Base-by-base conservation (phyloP, 2,329 filamentous ascomycete genomes). In the Paecilomyces niveus region DNA sequence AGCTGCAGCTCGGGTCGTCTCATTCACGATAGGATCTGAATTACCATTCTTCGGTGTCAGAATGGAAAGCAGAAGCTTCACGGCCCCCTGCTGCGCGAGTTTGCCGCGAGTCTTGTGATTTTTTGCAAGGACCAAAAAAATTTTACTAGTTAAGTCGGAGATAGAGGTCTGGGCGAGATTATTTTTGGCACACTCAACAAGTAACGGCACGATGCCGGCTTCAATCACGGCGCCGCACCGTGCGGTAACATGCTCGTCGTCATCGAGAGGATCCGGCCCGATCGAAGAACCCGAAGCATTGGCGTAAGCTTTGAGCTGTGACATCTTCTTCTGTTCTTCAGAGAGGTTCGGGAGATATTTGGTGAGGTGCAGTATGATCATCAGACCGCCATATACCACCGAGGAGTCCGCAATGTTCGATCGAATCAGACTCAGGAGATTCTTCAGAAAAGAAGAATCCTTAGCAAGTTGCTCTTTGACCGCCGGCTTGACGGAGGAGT, bases 321-420 rank as follows among this genome's bases (percentile, higher is more conserved):
- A 84, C 78, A 99, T 90, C 68, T 90, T 91, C 77, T 93, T 94
- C 67, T 97, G 89, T 73, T 99, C 94, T 62, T 97, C 93, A 0
- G 90, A 88, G 49, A 92, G 80, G 7, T 80, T 79, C 6, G 92
- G 92, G 49, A 85, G 82, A 70, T 96, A 97, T 31, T 84, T 81
- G 13, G 91, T 96, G 55, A 99, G 78, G 69, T 97, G 97, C 57
- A 85, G 80, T 63, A 97, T 83, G 57, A 97, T 89, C 69, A 89
- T 96, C 49, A 99, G 80, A 18, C 86, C 89, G 54, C 93, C 93
- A 69, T 96, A 97, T 0, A 92, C 87, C 24, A 89, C 78, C 11
- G 89, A 86, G 1, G 89, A 88, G 62, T 86, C 85, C 10, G 84
- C 80, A 22, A 80, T 78, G 7, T 85, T 71, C 11, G 67, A 65